Evolutionary conservation across 2,329 filamentous ascomycete species (phyloP).

Genomic region (Alternaria conjuncta): DNA sequence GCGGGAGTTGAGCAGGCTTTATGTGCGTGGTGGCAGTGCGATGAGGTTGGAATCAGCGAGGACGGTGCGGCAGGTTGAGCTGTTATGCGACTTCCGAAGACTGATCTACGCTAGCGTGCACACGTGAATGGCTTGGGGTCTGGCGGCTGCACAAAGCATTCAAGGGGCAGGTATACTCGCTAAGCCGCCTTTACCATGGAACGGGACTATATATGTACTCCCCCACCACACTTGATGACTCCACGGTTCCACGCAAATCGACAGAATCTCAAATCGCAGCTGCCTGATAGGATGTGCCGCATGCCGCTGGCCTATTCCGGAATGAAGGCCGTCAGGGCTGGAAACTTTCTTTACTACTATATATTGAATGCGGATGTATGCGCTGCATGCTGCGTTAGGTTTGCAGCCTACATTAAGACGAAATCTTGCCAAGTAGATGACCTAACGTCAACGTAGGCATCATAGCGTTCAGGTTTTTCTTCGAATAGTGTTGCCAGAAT

Average conservation of each 20-base stretch:
- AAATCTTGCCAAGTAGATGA: no score
- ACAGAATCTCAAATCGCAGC: neutral
- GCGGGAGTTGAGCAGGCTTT: neutral
- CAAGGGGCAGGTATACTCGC: slow-evolving; percentile 3
- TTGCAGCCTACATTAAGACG: no score
- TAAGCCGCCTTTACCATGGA: slow-evolving; percentile 9
- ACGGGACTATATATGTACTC: neutral
- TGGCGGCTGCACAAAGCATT: slow-evolving; percentile 1
- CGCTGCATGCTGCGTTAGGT: neutral
- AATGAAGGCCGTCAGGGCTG: neutral
- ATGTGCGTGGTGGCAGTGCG: neutral
- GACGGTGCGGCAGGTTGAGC: neutral
- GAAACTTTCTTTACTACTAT: neutral
- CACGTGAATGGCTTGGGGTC: slow-evolving; percentile 11
- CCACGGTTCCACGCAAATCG: neutral
- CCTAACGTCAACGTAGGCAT: no score
- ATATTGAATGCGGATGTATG: neutral
- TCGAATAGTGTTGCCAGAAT: no score
- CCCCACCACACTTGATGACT: neutral
- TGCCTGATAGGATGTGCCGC: neutral
- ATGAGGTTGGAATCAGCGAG: neutral
- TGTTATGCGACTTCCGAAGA: slow-evolving; percentile 6
- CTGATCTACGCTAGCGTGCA: slow-evolving; percentile 8
- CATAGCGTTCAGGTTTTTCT: no score
- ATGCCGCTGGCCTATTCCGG: neutral